phyloP scores from a whole-genome alignment of 2,329 filamentous ascomycete species.

The Fusarium irregulare region DNA sequence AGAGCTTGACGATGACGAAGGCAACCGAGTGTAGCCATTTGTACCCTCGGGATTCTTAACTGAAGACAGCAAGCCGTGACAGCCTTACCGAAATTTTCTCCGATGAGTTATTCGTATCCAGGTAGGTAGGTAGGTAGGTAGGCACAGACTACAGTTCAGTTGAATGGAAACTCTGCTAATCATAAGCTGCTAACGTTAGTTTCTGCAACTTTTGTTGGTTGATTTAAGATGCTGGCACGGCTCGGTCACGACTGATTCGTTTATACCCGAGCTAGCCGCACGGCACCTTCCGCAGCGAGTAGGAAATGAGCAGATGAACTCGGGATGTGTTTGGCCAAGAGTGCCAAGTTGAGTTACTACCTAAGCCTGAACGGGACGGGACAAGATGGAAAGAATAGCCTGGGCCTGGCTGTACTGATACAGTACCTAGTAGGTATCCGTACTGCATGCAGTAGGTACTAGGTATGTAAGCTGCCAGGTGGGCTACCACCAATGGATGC shows the following conservation, averaged over 20 bases:
- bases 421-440: too few species aligned
- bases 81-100: background rate
- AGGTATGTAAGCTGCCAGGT: background rate
- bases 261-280: constrained; percentile 1
- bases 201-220: background rate
- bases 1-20: background rate
- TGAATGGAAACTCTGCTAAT: background rate
- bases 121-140: background rate
- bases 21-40: background rate
- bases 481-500: too few species aligned
- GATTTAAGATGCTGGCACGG: background rate
- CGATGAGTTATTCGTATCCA: background rate
- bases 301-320: background rate
- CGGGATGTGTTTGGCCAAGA: background rate
- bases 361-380: background rate
- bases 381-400: background rate
- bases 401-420: background rate
- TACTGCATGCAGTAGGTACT: background rate
- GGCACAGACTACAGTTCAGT: too few species aligned
- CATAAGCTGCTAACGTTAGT: background rate
- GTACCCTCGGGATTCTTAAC: background rate
- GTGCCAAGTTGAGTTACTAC: background rate
- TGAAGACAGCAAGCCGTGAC: background rate
- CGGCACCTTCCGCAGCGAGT: constrained; percentile 1
- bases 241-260: background rate